Conservation (phyloP, 768 basidiomycete species). For the Pulveroboletus sp. region DNA sequence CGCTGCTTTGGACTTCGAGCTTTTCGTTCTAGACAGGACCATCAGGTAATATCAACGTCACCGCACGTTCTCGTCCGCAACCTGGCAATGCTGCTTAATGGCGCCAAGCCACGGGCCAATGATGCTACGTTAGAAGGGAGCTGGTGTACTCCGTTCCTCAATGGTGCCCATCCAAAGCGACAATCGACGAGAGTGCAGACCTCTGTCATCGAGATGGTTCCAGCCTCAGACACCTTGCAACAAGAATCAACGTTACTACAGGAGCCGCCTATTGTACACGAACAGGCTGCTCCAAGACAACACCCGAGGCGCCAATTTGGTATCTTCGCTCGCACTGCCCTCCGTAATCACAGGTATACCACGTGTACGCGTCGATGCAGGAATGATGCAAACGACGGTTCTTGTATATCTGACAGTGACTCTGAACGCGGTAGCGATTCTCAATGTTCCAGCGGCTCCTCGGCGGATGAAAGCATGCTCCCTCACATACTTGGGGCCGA, state of each 20-base stretch:
- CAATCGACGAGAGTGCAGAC: background rate
- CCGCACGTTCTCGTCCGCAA: background rate
- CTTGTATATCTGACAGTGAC: constrained; percentile 15
- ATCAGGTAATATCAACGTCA: background rate
- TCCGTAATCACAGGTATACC: constrained; percentile 16
- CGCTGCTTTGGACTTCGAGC: background rate
- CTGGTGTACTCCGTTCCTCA: constrained; percentile 2
- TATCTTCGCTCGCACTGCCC: constrained; percentile 18
- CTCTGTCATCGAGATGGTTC: background rate
- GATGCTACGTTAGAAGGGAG: background rate
- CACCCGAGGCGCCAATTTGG: constrained; percentile 8
- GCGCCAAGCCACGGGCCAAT: constrained; percentile 1
- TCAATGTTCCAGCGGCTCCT: constrained; percentile 18
- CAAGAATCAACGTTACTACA: background rate
- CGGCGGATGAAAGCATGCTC: constrained; percentile 16
- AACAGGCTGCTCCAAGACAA: background rate
- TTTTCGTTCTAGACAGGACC: background rate
- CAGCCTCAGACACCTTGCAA: background rate
- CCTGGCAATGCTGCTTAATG: background rate
- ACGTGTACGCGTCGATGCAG: background rate
- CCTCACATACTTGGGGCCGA: constrained; percentile 25
- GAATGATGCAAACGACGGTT: background rate
- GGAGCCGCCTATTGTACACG: background rate
- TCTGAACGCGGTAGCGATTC: constrained; percentile 18
- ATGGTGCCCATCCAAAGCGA: background rate